Base-by-base conservation (phyloP, 2,329 filamentous ascomycete genomes). In the Trichophyton mentagrophytes region DNA sequence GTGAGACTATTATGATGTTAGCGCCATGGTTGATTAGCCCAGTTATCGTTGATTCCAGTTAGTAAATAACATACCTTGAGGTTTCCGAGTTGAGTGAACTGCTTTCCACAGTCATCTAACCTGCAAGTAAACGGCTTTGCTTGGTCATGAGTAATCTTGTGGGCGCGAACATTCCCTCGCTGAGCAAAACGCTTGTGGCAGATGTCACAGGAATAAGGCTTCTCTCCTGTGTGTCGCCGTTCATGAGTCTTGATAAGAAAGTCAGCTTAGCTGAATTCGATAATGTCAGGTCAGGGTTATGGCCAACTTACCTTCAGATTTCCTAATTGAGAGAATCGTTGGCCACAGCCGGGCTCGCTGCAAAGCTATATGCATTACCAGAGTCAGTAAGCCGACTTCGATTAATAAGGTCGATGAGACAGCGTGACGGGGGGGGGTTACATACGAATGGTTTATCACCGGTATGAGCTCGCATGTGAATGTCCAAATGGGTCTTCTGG, bases 401-500 rank as follows among this genome's bases (percentile, higher is more conserved):
- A n/a, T n/a, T n/a, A 7, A 11, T 3, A 20, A 47, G 17, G 7
- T 55, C 13, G 17, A 25, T 55, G 20, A 30, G 53, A 38, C 6
- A 20, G 13, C 7, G 3, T 56, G 30, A 38, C 20, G n/a, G n/a
- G n/a, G n/a, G 17, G 11, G 33, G 33, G 3, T 38, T 27, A 51
- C 65, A 78, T 77, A 95, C 87, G 71, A 92, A 96, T 63, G 92
- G 92, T 71, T 90, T 93, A 60, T 88, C 85, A 15, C 93, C 93
- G 1, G 89, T 96, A 73, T 99, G 93, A 3, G 88, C 86, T 65
- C 91, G 82, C 53, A 83, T 85, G 72, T 99, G 93, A 57, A 95
- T 96, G 63, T 93, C 88, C 9, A 96, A 80, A 68, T 97, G 92
- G 1, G 91, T 96, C 75, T 92, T 95, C 70, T 97, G 92, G 62